These are phyloP conservation scores for Corniculantispora saksenae DNA, from an alignment of 2,329 filamentous ascomycete genomes.

Conservation along the genomic window DNA sequence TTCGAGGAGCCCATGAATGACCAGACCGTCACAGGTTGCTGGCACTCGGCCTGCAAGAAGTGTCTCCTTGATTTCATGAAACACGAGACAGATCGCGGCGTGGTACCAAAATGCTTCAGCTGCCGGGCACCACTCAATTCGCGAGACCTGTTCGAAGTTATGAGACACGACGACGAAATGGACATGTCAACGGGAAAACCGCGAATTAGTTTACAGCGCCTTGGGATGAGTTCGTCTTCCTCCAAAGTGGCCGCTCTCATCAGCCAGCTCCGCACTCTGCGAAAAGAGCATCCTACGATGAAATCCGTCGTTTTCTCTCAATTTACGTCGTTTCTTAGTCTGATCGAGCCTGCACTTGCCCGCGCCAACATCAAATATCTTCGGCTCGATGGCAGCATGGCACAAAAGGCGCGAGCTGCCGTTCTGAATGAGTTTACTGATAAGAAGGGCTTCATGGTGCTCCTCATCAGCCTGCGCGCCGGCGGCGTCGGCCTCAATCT, in stretches of 20 bases:
- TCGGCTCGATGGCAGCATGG: conserved; percentile 89
- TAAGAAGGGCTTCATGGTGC: conserved; percentile 62
- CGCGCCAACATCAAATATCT: conserved; percentile 74
- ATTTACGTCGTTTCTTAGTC: conserved; percentile 92
- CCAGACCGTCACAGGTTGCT: conserved; percentile 92
- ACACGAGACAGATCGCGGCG: conserved; percentile 76
- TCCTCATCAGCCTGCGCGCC: conserved; percentile 82
- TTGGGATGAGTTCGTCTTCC: conserved; percentile 69
- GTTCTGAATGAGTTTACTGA: conserved; percentile 74
- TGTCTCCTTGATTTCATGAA: conserved; percentile 89
- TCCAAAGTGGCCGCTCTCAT: conserved; percentile 86
- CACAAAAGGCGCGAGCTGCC: conserved; percentile 78
- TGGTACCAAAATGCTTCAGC: conserved; percentile 82
- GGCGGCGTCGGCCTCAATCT: conserved; percentile 94
- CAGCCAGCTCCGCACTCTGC: conserved; percentile 69
- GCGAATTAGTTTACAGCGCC: conserved; percentile 60
- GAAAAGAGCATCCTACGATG: conserved; percentile 63
- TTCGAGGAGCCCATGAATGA: conserved; percentile 94
- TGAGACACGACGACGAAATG: conserved; percentile 70
- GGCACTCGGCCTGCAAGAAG: conserved; percentile 95
- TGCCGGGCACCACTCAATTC: conserved; percentile 81
- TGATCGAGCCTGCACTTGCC: conserved; percentile 80
- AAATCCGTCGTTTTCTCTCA: conserved; percentile 96
- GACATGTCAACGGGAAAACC: conserved; percentile 46
- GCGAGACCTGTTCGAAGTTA: conserved; percentile 88